Base-by-base conservation (phyloP, 805 yeast species). In the Candida koratica region DNA sequence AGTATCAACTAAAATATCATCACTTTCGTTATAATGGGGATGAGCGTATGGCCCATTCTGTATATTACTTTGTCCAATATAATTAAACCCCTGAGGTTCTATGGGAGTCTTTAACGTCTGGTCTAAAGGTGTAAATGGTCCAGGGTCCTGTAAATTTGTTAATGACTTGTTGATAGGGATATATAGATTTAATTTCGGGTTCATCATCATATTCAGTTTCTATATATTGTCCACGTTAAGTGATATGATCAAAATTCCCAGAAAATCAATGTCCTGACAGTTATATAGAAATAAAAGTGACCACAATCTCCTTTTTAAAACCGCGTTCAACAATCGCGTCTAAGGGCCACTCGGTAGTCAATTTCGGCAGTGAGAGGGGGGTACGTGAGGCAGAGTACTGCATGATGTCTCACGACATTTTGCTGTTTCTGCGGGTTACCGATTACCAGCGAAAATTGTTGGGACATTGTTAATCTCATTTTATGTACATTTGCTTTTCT, bases 81-180 rank as follows among this genome's bases (percentile, higher is more conserved):
- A 34, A 22, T 28, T 31, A 25, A 31, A 42, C 19, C 38, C 37
- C 22, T 61, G 57, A 11, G 53, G 52, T 33, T 63, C 70, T 17
- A 60, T 39, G 3, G 72, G 72, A 5, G 72, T 67, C 27, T 45
- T 52, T 27, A 64, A 47, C 0, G 71, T 67, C 44, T 65, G 71
- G 23, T 67, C 73, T 30, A 63, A 48, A n/a, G 73, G 73, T 3
- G 73, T 67, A 43, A 49, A 61, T n/a, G 72, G 72, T 7, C 55
- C 59, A 32, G 45, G 33, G 6, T 49, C 56, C 27, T 32, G 43
- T 8, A 42, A 28, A 12, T 47, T 51, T 14, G 48, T 47, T 31
- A 57, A 48, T 14, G 61, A 45, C 43, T 58, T 55, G 52, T 56
- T 61, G 17, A 63, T 44, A 43, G 61, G 60, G 38, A 66, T 53